Percentiles rank a stretch among this genome's conserved stretches.
These are phyloP conservation scores for Herpetomonas tarakana DNA, from an alignment of 208 protist species.

Conservation along the genomic window DNA sequence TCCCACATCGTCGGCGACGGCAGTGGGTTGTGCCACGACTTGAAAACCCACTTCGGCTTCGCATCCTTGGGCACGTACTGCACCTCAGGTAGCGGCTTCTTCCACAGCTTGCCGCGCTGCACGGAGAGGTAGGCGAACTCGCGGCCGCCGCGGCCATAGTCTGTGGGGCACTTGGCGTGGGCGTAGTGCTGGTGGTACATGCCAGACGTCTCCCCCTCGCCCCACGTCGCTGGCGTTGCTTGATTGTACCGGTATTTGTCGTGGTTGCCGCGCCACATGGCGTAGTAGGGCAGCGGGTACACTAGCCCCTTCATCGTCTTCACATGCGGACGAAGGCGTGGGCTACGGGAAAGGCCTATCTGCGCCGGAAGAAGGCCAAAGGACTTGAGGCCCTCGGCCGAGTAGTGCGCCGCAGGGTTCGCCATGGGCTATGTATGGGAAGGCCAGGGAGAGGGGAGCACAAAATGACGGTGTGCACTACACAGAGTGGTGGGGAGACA, in stretches of 20 bases:
- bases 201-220: conserved; percentile 67
- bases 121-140: conserved; percentile 83
- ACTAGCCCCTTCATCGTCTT: conserved; percentile 55
- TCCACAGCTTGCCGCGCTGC: conserved; percentile 57
- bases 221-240: conserved; percentile 70
- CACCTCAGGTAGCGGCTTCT: conserved; percentile 78
- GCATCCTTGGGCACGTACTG: conserved; percentile 74
- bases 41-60: conserved; percentile 87
- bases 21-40: conserved; percentile 89
- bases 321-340: conserved; percentile 75
- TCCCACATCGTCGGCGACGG: conserved; percentile 80
- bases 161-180: conserved; percentile 87
- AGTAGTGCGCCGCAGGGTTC: conserved; percentile 62
- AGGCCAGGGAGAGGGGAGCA: too few relatives aligned
- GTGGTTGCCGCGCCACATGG: conserved; percentile 91
- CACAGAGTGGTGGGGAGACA: too few relatives aligned
- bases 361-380: conserved; percentile 63
- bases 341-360: conserved; percentile 73
- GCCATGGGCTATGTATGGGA: conserved; percentile 16
- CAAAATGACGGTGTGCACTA: too few relatives aligned
- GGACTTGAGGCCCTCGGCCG: conserved; percentile 51
- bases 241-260: conserved; percentile 85
- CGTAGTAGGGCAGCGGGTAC: conserved; percentile 87
- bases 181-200: conserved; percentile 90
- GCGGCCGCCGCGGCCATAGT: conserved; percentile 85